Evolutionary conservation across 2,329 filamentous ascomycete species (phyloP).

Genomic region (Ophiostoma himal-ulmi): DNA sequence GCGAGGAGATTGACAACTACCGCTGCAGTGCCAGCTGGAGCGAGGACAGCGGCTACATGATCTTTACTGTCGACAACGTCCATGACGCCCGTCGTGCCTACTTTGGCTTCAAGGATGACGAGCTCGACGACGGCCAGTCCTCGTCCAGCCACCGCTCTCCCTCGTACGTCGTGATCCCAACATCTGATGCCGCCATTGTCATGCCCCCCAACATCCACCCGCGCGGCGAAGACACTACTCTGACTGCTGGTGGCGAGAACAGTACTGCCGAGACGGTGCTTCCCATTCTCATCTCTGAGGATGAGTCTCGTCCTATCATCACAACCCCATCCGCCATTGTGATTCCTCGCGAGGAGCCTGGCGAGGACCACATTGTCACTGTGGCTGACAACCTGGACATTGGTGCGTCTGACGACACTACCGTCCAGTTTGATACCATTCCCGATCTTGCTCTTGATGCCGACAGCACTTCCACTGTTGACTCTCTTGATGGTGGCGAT

Average conservation of each 20-base stretch:
- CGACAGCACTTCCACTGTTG: not conserved
- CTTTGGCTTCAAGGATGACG: constrained; percentile 26
- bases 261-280: not conserved
- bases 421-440: not conserved
- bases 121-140: constrained; percentile 21
- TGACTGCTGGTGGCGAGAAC: not conserved
- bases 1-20: constrained; percentile 23
- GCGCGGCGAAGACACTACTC: not conserved
- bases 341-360: not conserved
- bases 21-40: constrained; percentile 27
- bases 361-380: not conserved
- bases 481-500: not conserved
- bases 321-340: not conserved
- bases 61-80: constrained; percentile 27
- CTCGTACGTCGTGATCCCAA: constrained; percentile 17
- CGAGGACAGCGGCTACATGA: constrained; percentile 24
- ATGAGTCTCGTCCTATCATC: not conserved
- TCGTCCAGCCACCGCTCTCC: constrained; percentile 13
- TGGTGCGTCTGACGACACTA: not conserved
- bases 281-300: not conserved
- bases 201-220: constrained; percentile 12
- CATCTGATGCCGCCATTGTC: not conserved
- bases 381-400: not conserved
- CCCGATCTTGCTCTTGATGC: not conserved
- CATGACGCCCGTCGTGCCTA: constrained; percentile 23